Base-by-base conservation (phyloP, 768 basidiomycete species). In the Paxillus rubicundulus region DNA sequence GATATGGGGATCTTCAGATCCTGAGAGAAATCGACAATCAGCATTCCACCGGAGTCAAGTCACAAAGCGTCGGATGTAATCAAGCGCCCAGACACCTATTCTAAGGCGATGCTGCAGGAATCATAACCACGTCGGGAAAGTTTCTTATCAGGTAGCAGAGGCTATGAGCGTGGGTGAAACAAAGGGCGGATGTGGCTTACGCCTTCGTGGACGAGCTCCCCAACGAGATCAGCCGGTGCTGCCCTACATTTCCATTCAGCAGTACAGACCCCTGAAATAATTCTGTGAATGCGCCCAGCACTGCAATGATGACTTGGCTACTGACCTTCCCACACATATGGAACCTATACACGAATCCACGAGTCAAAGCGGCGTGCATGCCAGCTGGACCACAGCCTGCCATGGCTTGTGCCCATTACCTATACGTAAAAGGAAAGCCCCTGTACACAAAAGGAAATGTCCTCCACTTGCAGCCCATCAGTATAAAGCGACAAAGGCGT, bases 281-380 rank as follows among this genome's bases (percentile, higher is more conserved):
- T 42, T 6, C 20, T 42, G 20, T 42, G 41, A 27, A 27, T 12
- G 10, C 20, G 3, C 16, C 20, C 6, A 27, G 42, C 42, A 21
- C 12, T 44, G 28, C 42, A 30, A n/a, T 30, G 16, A 20, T 21
- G 37, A 27, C 58, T 45, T 57, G 28, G 4, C 9, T 20, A 7
- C n/a, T 27, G 9, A 1, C 17, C 27, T 46, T 47, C 54, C 41
- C 58, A 53, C 50, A 33, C 46, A 20, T 32, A 6, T 24, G 24
- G 24, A 24, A 27, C 5, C n/a, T 30, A 30, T 17, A 21, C 40
- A 40, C 9, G 45, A 9, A 18, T 32, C 48, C 27, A 32, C 45
- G 56, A 67, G 68, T 65, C 67, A 65, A 54, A 44, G 50, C n/a
- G n/a, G n/a, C n/a, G n/a, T n/a, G 59, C 42, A 21, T 27, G n/a